phyloP scores from a whole-genome alignment of 495 filamentous ascomycete genomes.

The Penicillium lagena region DNA sequence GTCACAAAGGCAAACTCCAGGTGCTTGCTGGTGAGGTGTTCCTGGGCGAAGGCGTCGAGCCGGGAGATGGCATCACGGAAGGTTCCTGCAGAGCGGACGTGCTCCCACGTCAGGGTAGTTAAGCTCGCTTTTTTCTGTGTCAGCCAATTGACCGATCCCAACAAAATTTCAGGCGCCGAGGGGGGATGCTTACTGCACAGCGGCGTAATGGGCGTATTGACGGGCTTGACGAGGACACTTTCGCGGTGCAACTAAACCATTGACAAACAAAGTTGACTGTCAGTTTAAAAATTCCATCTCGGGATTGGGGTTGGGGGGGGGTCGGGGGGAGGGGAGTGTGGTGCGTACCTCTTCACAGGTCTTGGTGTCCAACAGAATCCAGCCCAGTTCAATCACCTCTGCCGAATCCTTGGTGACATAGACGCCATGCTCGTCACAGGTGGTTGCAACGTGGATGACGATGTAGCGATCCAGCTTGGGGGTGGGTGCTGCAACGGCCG shows the following conservation, averaged over 20 bases:
- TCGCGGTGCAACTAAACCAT: slow-evolving; percentile 75
- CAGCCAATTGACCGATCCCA: slow-evolving; percentile 18
- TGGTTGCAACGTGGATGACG: slow-evolving; percentile 96
- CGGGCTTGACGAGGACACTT: slow-evolving; percentile 92
- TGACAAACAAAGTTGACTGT: slow-evolving; percentile 8
- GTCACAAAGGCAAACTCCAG: slow-evolving; percentile 97
- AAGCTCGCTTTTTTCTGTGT: slow-evolving; percentile 66
- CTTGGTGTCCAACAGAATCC: slow-evolving; percentile 91
- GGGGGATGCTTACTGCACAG: slow-evolving; percentile 77
- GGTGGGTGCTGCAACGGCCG: slow-evolving; percentile 43
- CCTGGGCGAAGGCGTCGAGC: slow-evolving; percentile 86
- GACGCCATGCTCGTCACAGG: slow-evolving; percentile 97
- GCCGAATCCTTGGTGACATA: slow-evolving; percentile 99
- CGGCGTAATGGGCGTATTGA: slow-evolving; percentile 97
- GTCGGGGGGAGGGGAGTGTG: slow-evolving; percentile 6
- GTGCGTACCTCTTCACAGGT: slow-evolving; percentile 78
- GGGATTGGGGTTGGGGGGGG: slow-evolving; percentile 1
- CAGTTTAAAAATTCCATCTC: slow-evolving; percentile 5
- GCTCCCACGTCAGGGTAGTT: slow-evolving; percentile 97
- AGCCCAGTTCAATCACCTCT: slow-evolving; percentile 97
- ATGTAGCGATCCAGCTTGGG: slow-evolving; percentile 88
- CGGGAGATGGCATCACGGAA: slow-evolving; percentile 95
- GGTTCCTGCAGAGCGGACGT: slow-evolving; percentile 90
- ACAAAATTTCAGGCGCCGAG: background rate
- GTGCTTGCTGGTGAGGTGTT: slow-evolving; percentile 77